A percentile compares a stretch with the other conserved stretches of the same genome.
Evolutionary conservation across 2,329 filamentous ascomycete species (phyloP).

Genomic region (Fusarium albidum): DNA sequence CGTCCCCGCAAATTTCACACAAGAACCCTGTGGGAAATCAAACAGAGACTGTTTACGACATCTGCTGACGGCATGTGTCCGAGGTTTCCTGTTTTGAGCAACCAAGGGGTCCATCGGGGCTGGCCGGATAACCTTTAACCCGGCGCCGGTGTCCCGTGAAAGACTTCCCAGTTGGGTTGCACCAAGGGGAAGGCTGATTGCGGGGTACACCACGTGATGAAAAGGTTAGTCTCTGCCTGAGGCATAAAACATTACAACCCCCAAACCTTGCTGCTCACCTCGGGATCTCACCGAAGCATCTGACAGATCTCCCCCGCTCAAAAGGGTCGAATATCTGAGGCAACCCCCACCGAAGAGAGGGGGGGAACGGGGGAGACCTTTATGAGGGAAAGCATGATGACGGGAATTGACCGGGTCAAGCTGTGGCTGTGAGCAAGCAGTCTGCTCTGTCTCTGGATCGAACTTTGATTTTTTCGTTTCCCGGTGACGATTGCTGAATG

Average conservation of each 20-base stretch:
- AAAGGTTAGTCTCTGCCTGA: slow-evolving; percentile 1
- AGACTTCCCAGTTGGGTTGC: not conserved
- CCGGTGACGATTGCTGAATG: not conserved
- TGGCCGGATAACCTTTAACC: slow-evolving; percentile 32
- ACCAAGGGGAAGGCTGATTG: not conserved
- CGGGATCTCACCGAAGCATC: slow-evolving; percentile 27
- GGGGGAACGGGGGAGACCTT: not conserved
- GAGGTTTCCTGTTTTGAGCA: slow-evolving; percentile 13
- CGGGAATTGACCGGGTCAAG: slow-evolving; percentile 18
- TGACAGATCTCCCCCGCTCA: slow-evolving; percentile 24
- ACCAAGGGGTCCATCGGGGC: not conserved
- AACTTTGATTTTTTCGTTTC: slow-evolving; percentile 9
- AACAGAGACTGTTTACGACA: not conserved
- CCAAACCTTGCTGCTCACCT: slow-evolving; percentile 26
- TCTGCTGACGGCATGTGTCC: slow-evolving; percentile 26
- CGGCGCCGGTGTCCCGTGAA: slow-evolving; percentile 12
- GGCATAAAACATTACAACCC: slow-evolving; percentile 11
- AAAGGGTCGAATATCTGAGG: slow-evolving; percentile 36
- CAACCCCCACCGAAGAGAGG: slow-evolving; percentile 35
- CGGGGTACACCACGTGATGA: slow-evolving; percentile 9
- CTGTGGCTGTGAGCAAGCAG: slow-evolving; percentile 18
- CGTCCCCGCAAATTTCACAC: slow-evolving; percentile 1
- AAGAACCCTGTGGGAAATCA: not conserved
- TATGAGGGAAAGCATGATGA: slow-evolving; percentile 13
- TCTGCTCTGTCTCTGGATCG: not conserved